Conservation (phyloP, 805 yeast species). For the Yarrowia sp. region DNA sequence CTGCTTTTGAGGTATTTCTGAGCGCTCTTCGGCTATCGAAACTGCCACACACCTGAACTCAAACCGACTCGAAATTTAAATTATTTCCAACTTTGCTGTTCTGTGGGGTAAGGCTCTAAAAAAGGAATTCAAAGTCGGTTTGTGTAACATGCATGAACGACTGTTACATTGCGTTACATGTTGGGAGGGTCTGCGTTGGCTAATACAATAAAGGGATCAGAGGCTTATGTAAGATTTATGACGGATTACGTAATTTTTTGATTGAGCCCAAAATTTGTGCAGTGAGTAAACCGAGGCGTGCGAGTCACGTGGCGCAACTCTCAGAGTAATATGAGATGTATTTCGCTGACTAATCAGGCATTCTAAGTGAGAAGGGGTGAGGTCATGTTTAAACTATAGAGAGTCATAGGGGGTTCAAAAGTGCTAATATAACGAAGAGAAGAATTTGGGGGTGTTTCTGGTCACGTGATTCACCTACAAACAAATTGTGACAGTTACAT, state of each 20-base stretch:
- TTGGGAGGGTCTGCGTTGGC: too few species aligned
- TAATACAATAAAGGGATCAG: too few species aligned
- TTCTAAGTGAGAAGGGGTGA: not conserved
- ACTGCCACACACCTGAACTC: not conserved
- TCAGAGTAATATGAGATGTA: too few species aligned
- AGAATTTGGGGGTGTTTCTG: not conserved
- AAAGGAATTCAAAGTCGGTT: constrained; percentile 13
- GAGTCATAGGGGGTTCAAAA: not conserved
- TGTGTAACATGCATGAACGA: not conserved
- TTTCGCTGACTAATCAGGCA: not conserved
- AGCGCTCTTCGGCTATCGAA: not conserved
- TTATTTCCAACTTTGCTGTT: not conserved
- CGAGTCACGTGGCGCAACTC: not conserved
- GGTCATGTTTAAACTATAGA: not conserved
- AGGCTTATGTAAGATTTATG: too few species aligned
- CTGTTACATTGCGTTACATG: constrained; percentile 9
- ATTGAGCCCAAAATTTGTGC: not conserved
- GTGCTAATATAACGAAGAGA: too few species aligned
- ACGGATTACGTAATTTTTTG: not conserved
- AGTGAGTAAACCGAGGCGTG: not conserved
- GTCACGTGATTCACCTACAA: not conserved
- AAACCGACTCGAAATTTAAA: constrained; percentile 8
- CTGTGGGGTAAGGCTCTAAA: constrained; percentile 8
- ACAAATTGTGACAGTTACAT: too few species aligned
- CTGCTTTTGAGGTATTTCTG: not conserved